These are phyloP conservation scores for Penicillium sp. DNA, from an alignment of 2,329 filamentous ascomycete species.

Conservation along the genomic window DNA sequence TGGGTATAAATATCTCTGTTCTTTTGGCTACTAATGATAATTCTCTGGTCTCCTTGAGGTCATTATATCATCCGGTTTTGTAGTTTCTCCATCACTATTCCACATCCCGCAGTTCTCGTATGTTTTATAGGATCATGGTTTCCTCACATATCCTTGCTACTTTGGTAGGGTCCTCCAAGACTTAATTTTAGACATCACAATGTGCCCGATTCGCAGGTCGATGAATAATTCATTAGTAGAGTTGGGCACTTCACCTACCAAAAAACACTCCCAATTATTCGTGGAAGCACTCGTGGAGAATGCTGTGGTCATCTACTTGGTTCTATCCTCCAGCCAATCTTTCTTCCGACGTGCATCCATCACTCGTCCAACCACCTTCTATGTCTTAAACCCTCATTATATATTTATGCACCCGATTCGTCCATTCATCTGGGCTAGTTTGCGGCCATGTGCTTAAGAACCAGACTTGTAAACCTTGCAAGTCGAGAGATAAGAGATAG, in stretches of 20 bases:
- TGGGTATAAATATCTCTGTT: no score
- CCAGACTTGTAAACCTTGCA: neutral
- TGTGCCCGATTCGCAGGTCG: neutral
- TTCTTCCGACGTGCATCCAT: neutral
- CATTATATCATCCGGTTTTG: neutral
- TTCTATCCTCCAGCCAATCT: neutral
- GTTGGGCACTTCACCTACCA: neutral
- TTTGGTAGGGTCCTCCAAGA: neutral
- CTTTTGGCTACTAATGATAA: neutral
- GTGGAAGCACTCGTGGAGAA: no score
- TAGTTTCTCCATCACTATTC: neutral
- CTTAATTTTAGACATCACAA: neutral
- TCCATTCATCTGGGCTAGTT: neutral
- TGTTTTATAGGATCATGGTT: neutral
- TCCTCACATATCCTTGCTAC: neutral
- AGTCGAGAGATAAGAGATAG: conserved; percentile 3
- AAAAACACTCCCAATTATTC: neutral
- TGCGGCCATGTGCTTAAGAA: neutral
- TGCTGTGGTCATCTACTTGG: neutral
- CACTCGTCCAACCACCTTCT: neutral
- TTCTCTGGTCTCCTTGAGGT: neutral
- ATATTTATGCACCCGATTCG: neutral
- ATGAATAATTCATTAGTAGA: neutral
- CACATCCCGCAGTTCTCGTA: neutral
- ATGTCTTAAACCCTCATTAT: neutral